phyloP scores from a whole-genome alignment of 2,329 filamentous ascomycete species.

The Fusarium decemcellulare region DNA sequence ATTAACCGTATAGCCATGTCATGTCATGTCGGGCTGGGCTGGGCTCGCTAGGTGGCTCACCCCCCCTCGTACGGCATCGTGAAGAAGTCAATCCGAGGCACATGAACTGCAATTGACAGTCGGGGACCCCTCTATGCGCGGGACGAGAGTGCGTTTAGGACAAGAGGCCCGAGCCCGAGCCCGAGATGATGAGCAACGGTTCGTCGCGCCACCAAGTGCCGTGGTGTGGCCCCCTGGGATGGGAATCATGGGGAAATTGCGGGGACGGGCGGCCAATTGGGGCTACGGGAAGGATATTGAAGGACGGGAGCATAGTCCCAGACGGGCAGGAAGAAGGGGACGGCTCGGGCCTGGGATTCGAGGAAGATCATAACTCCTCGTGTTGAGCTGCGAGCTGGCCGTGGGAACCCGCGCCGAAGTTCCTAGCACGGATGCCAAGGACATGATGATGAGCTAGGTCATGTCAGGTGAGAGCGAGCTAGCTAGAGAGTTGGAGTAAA shows the following conservation, averaged over 20 bases:
- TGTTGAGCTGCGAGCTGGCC: constrained; percentile 1
- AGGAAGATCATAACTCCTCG: constrained; percentile 24
- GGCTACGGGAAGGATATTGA: constrained; percentile 13
- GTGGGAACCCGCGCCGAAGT: constrained; percentile 44
- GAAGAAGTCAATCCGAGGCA: constrained; percentile 14
- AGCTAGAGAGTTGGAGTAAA: too few species aligned
- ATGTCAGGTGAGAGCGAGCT: too few species aligned
- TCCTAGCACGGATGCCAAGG: constrained; percentile 35
- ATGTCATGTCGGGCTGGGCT: neutral
- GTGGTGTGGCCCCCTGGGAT: constrained; percentile 29
- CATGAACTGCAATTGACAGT: constrained; percentile 16
- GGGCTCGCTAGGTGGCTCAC: too few species aligned
- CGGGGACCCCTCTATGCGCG: constrained; percentile 11
- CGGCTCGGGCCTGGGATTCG: constrained; percentile 32
- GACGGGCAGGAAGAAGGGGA: constrained; percentile 27
- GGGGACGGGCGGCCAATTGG: constrained; percentile 41
- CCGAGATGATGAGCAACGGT: constrained; percentile 35
- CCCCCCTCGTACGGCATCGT: constrained; percentile 19
- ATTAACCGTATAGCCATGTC: constrained; percentile 39
- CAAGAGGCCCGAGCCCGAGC: too few species aligned
- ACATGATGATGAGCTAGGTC: neutral
- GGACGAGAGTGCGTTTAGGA: constrained; percentile 23
- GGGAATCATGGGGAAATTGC: constrained; percentile 41
- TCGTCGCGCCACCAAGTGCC: constrained; percentile 23
- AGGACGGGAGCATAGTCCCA: constrained; percentile 26